Conservation (phyloP, 2,329 filamentous ascomycete genomes). For the Thyridium curvatum region DNA sequence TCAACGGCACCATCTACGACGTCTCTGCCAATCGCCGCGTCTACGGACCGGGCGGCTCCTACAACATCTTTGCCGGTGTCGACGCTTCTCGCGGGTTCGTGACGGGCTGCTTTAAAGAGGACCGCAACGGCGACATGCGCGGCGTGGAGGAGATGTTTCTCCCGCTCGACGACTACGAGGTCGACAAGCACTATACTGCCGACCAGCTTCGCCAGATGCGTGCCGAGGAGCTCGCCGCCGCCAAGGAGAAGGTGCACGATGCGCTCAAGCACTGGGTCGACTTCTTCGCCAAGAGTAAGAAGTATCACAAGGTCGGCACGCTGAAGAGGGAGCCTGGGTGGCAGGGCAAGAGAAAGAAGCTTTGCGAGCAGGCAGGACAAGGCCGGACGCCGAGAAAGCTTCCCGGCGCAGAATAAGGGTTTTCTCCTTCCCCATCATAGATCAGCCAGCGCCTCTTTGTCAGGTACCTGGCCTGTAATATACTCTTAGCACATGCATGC, state of each 20-base stretch:
- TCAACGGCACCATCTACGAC: slow-evolving; percentile 84
- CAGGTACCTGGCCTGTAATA: no score
- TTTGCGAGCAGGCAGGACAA: slow-evolving; percentile 68
- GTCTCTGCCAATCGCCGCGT: slow-evolving; percentile 61
- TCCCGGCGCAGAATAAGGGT: slow-evolving; percentile 39
- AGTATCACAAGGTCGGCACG: slow-evolving; percentile 75
- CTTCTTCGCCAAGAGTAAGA: slow-evolving; percentile 74
- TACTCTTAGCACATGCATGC: no score
- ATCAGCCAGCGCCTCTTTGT: no score
- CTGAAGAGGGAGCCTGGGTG: slow-evolving; percentile 58
- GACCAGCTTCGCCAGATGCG: slow-evolving; percentile 47
- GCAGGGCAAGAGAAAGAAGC: slow-evolving; percentile 53
- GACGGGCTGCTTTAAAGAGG: slow-evolving; percentile 85
- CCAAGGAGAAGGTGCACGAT: slow-evolving; percentile 57
- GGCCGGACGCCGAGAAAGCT: slow-evolving; percentile 47
- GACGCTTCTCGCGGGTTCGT: slow-evolving; percentile 88
- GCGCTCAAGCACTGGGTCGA: slow-evolving; percentile 74
- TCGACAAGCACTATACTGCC: slow-evolving; percentile 52
- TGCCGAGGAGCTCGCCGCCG: slow-evolving; percentile 58
- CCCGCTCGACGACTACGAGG: slow-evolving; percentile 53
- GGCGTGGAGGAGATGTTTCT: slow-evolving; percentile 85
- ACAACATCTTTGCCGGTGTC: slow-evolving; percentile 78
- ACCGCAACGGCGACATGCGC: slow-evolving; percentile 76
- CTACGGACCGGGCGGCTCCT: slow-evolving; percentile 81
- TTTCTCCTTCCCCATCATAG: no score